Evolutionary conservation across 176 grass and related monocot genomes (phyloP), one percentile per base, ranked within the genome.

Genomic region (Thalia dealbata): DNA sequence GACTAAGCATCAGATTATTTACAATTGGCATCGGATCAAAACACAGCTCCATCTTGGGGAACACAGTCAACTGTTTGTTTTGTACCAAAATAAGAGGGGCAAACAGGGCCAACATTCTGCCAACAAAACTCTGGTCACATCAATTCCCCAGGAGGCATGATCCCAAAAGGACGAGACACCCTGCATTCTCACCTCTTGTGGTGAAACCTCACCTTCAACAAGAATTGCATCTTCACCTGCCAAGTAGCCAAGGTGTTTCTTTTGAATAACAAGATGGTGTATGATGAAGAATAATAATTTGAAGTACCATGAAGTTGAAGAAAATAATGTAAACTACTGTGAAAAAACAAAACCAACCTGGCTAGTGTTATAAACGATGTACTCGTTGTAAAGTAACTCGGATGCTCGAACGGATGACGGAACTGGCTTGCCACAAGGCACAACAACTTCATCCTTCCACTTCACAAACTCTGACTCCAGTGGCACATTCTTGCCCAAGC

Each of bases 151-250:
- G 11, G 10, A 48, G 11, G 9, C 50, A 51, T 72, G 46, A 28
- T 25, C 71, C 19, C 26, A 59, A 73, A 73, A n/a, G 25, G 25
- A 32, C 15, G 19, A 19, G 24, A 21, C 6, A 9, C 32, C 14
- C 41, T 63, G 8, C 73, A 64, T 59, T 51, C 16, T 89, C 73
- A 90, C 76, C 89, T 92, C 82, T 96, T 96, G 80, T 96, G 89
- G 84, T 86, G 89, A 80, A 96, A 96, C 43, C 71, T 83, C 67
- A 96, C 93, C 69, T 96, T 96, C 76, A 96, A 73, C 66, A 96
- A 77, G 82, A 82, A 96, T 81, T 96, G 93, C 93, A 96, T 86
- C 85, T 96, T 96, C 13, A 96, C 93, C 93, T 96, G 89, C 41
- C 61, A 85, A 54, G 66, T 82, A 1, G 50, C 44, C 35, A 21